A percentile compares a stretch with the other conserved stretches of the same genome.
Evolutionary conservation across 768 basidiomycete genomes (phyloP).

Genomic region (Strobilomyces dryophilus): DNA sequence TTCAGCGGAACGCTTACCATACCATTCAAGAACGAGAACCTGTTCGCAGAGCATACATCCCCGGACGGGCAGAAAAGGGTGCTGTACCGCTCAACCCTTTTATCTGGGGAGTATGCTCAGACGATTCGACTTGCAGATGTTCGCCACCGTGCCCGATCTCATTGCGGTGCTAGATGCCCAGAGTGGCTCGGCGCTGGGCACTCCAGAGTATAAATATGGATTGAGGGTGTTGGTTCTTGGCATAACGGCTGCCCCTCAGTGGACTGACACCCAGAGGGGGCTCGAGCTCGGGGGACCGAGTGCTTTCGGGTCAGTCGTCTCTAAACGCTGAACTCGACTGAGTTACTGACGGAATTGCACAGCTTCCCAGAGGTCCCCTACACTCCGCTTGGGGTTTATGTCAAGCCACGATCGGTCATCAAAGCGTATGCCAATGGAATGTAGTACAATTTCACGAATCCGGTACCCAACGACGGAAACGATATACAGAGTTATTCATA

Average conservation of each 20-base stretch:
- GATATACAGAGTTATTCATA: background rate
- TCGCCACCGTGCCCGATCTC: slow-evolving; percentile 61
- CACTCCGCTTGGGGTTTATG: slow-evolving; percentile 38
- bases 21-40: slow-evolving; percentile 63
- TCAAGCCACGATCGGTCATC: slow-evolving; percentile 44
- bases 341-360: slow-evolving; percentile 5
- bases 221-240: slow-evolving; percentile 50
- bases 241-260: slow-evolving; percentile 46
- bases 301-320: slow-evolving; percentile 46
- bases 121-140: slow-evolving; percentile 31
- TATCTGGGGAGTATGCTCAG: background rate
- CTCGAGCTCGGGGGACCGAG: slow-evolving; percentile 48
- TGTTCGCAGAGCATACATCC: slow-evolving; percentile 42
- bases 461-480: background rate
- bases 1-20: slow-evolving; percentile 38
- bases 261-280: slow-evolving; percentile 48
- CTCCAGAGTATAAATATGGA: slow-evolving; percentile 59
- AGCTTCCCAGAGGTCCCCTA: slow-evolving; percentile 34
- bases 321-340: background rate
- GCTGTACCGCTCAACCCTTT: background rate
- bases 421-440: slow-evolving; percentile 32
- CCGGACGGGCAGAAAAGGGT: slow-evolving; percentile 25
- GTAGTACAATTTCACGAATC: slow-evolving; percentile 2
- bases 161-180: slow-evolving; percentile 62
- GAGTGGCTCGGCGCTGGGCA: slow-evolving; percentile 57